Percentiles rank a stretch among this genome's conserved stretches.
These are phyloP conservation scores for Penicillium salamii DNA, from an alignment of 495 filamentous ascomycete species.

Conservation along the genomic window DNA sequence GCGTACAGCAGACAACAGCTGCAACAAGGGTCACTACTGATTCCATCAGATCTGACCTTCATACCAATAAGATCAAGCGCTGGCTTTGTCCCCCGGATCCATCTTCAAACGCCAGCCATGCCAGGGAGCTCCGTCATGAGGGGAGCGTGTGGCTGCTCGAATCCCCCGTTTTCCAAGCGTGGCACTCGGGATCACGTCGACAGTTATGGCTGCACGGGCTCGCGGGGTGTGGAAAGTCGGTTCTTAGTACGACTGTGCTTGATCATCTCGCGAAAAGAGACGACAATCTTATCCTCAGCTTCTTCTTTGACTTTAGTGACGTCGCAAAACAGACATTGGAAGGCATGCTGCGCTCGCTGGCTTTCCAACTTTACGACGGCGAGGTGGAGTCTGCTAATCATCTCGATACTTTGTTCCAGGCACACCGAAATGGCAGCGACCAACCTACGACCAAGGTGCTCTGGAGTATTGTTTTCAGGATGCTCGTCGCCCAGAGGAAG, in stretches of 20 bases:
- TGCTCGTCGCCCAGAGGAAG: slow-evolving; percentile 13
- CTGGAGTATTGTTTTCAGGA: slow-evolving; percentile 9
- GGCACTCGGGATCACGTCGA: slow-evolving; percentile 15
- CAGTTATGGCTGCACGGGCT: slow-evolving; percentile 20
- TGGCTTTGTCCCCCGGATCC: slow-evolving; percentile 22
- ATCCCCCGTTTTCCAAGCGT: slow-evolving; percentile 12
- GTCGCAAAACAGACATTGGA: slow-evolving; percentile 23
- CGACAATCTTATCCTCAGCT: slow-evolving; percentile 14
- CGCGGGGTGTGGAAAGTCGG: slow-evolving; percentile 23
- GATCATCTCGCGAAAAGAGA: slow-evolving; percentile 15
- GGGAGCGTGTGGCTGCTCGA: slow-evolving; percentile 18
- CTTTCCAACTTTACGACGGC: slow-evolving; percentile 22
- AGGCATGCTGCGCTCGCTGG: slow-evolving; percentile 24
- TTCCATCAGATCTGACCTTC: slow-evolving; percentile 14
- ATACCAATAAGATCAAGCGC: slow-evolving; percentile 12
- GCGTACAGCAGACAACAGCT: slow-evolving; percentile 12
- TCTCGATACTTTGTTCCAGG: slow-evolving; percentile 17
- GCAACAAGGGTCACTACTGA: slow-evolving; percentile 11
- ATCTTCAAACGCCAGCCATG: slow-evolving; percentile 18
- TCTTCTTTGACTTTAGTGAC: slow-evolving; percentile 33
- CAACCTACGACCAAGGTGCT: slow-evolving; percentile 16
- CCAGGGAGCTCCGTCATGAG: slow-evolving; percentile 15
- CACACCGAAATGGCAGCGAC: slow-evolving; percentile 12
- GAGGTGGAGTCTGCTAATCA: slow-evolving; percentile 4
- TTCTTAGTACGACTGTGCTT: slow-evolving; percentile 23